Percentiles rank a stretch among this genome's conserved stretches.
phyloP scores from a whole-genome alignment of 2,329 filamentous ascomycete genomes.

The Verticillium zaregamsianum region DNA sequence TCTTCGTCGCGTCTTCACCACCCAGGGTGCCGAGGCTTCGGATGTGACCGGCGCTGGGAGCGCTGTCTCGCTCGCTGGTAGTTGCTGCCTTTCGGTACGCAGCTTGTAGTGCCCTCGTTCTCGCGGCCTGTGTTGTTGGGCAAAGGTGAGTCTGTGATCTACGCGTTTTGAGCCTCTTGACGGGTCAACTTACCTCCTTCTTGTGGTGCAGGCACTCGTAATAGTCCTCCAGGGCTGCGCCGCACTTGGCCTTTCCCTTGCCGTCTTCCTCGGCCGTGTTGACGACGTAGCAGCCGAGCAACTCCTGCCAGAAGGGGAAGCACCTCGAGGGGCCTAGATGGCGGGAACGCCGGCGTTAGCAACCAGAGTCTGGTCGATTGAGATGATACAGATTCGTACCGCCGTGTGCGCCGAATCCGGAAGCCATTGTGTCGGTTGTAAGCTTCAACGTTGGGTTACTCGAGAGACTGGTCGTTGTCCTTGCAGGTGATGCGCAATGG shows the following conservation, averaged over 20 bases:
- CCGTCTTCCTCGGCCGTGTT: conserved; percentile 78
- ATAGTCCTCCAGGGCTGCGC: conserved; percentile 86
- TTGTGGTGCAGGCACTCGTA: conserved; percentile 98
- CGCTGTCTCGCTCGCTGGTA: conserved; percentile 71
- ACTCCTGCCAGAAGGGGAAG: conserved; percentile 99
- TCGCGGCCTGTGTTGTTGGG: conserved; percentile 57
- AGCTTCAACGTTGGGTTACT: not conserved
- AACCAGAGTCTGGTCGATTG: conserved; percentile 1
- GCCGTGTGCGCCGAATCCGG: conserved; percentile 76
- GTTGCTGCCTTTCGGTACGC: conserved; percentile 80
- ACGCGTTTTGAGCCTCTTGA: not conserved
- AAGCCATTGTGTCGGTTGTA: conserved; percentile 57
- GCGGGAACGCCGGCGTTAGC: conserved; percentile 15
- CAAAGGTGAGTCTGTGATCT: conserved; percentile 3
- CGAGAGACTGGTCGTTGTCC: not conserved
- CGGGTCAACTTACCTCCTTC: conserved; percentile 76
- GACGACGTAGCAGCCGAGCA: conserved; percentile 96
- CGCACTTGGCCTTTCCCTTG: conserved; percentile 83
- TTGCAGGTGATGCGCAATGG: not conserved
- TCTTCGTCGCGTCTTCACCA: conserved; percentile 61
- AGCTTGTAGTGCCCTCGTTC: conserved; percentile 72
- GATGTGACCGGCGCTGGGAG: conserved; percentile 81
- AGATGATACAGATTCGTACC: conserved; percentile 48
- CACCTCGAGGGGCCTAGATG: conserved; percentile 66
- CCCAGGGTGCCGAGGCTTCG: conserved; percentile 78